A percentile compares a stretch with the other conserved stretches of the same genome.
These are phyloP conservation scores for Backusella tarrabulga DNA, from an alignment of 192 early-diverging fungal species.

Conservation along the genomic window DNA sequence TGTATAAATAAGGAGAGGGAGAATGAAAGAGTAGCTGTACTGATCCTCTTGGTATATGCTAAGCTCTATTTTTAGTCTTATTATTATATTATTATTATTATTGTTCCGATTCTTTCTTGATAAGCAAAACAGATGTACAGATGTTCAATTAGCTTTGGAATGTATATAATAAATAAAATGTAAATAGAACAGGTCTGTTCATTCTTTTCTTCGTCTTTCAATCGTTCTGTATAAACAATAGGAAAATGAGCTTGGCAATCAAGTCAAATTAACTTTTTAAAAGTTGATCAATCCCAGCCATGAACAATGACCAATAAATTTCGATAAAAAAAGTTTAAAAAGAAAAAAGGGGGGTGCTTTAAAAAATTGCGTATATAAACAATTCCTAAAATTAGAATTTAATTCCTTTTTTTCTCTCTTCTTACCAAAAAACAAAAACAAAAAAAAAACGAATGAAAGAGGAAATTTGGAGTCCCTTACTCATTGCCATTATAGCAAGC, in stretches of 20 bases:
- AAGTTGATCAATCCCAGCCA: neutral
- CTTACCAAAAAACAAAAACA: neutral
- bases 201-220: too few relatives aligned
- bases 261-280: too few relatives aligned
- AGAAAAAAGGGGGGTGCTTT: neutral
- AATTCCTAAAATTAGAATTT: neutral
- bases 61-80: neutral
- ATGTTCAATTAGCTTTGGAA: neutral
- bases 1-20: too few relatives aligned
- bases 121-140: neutral
- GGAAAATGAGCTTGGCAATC: neutral
- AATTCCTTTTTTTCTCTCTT: neutral
- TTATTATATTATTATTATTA: neutral
- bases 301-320: neutral
- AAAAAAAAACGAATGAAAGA: neutral
- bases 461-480: conserved; percentile 54
- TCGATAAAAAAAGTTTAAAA: neutral
- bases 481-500: conserved; percentile 54
- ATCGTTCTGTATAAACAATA: neutral
- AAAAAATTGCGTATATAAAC: neutral
- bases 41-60: neutral
- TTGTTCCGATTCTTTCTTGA: neutral
- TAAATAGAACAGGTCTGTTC: too few relatives aligned
- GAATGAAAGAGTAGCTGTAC: too few relatives aligned
- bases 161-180: neutral